These are phyloP conservation scores for Hypoxylon lienhwacheense DNA, from an alignment of 495 filamentous ascomycete species.

Conservation along the genomic window DNA sequence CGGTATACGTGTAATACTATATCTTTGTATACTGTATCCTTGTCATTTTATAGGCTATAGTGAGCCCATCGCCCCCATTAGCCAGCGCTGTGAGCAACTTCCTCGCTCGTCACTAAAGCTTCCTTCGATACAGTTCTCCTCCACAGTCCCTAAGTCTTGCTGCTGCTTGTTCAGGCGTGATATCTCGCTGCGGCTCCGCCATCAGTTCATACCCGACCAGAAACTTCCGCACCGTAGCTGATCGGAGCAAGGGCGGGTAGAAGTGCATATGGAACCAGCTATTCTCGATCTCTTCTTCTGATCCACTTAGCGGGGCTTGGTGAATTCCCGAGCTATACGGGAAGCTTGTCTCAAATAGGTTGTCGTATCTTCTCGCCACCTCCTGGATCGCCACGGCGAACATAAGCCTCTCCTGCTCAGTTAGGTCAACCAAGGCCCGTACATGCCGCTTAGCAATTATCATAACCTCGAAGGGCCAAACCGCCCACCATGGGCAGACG, in stretches of 20 bases:
- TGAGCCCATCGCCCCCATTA: no score
- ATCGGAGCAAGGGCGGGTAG: conserved; percentile 89
- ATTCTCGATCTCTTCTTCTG: conserved; percentile 76
- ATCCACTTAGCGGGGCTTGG: conserved; percentile 89
- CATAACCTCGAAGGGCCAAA: conserved; percentile 97
- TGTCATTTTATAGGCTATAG: no score
- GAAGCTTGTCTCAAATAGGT: conserved; percentile 94
- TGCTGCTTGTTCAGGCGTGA: conserved; percentile 95
- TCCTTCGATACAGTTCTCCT: conserved; percentile 81
- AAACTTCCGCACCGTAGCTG: conserved; percentile 94
- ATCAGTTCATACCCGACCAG: conserved; percentile 93
- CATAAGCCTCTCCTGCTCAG: conserved; percentile 62
- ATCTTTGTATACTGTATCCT: no score
- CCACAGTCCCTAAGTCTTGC: conserved; percentile 71
- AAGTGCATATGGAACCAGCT: conserved; percentile 97
- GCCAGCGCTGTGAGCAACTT: no score
- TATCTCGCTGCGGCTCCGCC: conserved; percentile 95
- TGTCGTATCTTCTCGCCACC: conserved; percentile 88
- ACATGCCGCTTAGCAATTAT: conserved; percentile 81
- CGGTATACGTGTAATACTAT: conserved; percentile 11
- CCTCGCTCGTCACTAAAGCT: conserved; percentile 49
- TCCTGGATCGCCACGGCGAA: conserved; percentile 85
- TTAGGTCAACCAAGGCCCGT: conserved; percentile 77
- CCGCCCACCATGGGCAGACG: conserved; percentile 94
- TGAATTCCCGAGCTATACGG: conserved; percentile 92